Conservation (phyloP, 306 rosid genomes). For the Senna tora region DNA sequence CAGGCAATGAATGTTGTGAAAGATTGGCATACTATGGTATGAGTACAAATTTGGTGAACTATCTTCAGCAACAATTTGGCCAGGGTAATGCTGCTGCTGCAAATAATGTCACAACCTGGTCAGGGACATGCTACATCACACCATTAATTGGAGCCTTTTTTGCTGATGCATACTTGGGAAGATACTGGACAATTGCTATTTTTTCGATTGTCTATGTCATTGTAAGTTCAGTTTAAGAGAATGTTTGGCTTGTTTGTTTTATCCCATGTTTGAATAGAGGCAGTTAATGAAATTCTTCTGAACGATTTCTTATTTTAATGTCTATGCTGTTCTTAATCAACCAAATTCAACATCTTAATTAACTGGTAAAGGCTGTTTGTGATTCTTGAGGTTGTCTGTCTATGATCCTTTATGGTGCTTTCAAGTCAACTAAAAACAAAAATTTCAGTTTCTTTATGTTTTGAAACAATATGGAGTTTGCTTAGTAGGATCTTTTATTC, state of each 20-base stretch:
- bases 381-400: not conserved
- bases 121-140: slow-evolving; percentile 83
- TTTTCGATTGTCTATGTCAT: slow-evolving; percentile 64
- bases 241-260: not conserved
- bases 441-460: slow-evolving; percentile 1
- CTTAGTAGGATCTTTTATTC: not conserved
- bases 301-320: slow-evolving; percentile 9
- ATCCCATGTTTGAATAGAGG: not conserved
- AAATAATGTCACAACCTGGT: slow-evolving; percentile 74
- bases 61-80: slow-evolving; percentile 60
- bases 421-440: not conserved
- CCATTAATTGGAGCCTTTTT: slow-evolving; percentile 92
- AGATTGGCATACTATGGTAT: slow-evolving; percentile 94
- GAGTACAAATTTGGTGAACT: slow-evolving; percentile 89
- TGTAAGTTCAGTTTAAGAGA: slow-evolving; percentile 54
- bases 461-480: not conserved
- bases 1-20: slow-evolving; percentile 84
- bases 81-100: slow-evolving; percentile 69
- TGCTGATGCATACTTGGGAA: slow-evolving; percentile 92
- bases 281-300: not conserved
- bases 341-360: not conserved
- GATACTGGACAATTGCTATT: slow-evolving; percentile 91
- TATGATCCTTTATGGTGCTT: slow-evolving; percentile 7
- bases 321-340: not conserved
- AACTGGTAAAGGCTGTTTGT: not conserved